phyloP scores from a whole-genome alignment of 352 stramenopile genomes.

The Globisporangium mamillatum region DNA sequence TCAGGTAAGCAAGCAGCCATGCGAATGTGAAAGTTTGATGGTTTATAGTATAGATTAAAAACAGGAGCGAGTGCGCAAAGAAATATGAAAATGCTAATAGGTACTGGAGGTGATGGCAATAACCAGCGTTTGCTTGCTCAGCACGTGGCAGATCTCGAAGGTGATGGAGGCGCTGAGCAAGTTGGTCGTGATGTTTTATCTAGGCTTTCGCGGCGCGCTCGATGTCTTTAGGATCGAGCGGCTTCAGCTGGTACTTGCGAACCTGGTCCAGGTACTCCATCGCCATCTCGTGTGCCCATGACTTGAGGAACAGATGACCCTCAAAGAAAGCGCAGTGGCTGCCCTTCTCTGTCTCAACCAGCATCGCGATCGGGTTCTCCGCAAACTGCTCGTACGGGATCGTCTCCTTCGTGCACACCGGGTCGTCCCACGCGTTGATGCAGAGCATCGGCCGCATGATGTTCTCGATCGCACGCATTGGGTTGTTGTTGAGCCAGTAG shows the following conservation, averaged over 20 bases:
- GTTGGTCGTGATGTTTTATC: not conserved
- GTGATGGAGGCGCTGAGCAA: not conserved
- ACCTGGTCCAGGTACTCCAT: constrained; percentile 62
- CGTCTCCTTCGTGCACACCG: constrained; percentile 70
- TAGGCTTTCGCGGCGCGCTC: not conserved
- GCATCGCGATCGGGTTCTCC: constrained; percentile 46
- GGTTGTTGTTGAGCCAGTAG: constrained; percentile 81
- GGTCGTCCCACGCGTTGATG: constrained; percentile 77
- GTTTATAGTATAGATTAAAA: constrained; percentile 7
- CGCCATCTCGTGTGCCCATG: constrained; percentile 51
- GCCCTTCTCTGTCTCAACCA: constrained; percentile 52
- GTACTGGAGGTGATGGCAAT: not conserved
- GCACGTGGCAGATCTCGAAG: not conserved
- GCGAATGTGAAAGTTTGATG: not conserved
- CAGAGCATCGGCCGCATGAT: constrained; percentile 61
- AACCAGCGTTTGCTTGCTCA: not conserved
- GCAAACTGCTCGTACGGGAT: constrained; percentile 62
- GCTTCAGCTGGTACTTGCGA: constrained; percentile 31
- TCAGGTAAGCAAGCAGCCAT: not conserved
- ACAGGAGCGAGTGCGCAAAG: not conserved
- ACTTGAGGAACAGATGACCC: constrained; percentile 53
- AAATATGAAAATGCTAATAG: constrained; percentile 1
- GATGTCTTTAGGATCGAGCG: not conserved
- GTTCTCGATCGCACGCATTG: constrained; percentile 56
- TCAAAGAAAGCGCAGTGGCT: constrained; percentile 82